Base-by-base conservation (phyloP, 768 basidiomycete genomes). In the Suillus paluster region DNA sequence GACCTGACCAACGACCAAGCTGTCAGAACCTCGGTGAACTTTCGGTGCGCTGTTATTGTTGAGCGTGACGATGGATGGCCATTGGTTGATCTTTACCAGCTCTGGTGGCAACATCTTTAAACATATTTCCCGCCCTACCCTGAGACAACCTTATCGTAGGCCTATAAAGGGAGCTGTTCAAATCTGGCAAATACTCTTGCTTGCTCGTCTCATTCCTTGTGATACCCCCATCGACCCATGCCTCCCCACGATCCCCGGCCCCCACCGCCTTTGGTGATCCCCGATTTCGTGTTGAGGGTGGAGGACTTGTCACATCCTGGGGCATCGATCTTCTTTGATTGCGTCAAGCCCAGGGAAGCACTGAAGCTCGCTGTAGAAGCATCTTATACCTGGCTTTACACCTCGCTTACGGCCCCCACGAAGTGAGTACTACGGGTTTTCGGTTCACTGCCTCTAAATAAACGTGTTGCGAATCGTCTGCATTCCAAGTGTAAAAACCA, bases 261-360 rank as follows among this genome's bases (percentile, higher is more conserved):
- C 30, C 61, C 68, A n/a, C 74, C 78, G 15, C 45, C 68, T 39
- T 89, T 84, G 84, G 81, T 80, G 0, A 76, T 88, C 33, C 90
- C 89, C 33, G 82, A 75, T 48, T 78, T 91, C 58, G 72, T 78
- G 21, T 70, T 91, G 44, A 80, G 78, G 21, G 75, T 90, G 38
- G 84, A 89, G 15, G 85, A 89, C 67, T 75, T 91, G 36, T 71
- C 75, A 0, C 87, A 89, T 71, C 77, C 83, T 25, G 90, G 89
- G 12, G 82, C 83, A 8, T 65, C 73, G 30, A 70, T 88, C 48
- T 90, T 91, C 77, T 75, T 90, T 54, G 68, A 77, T 44, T 75
- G 77, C 63, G 80, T 88, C 54, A 71, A 83, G 14, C 80, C 83
- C 21, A 75, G 69, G 68, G 65, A 75, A 61, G 58, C 71, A 5